phyloP scores from a whole-genome alignment of 2,329 filamentous ascomycete genomes.

The Cladosporium sp. region DNA sequence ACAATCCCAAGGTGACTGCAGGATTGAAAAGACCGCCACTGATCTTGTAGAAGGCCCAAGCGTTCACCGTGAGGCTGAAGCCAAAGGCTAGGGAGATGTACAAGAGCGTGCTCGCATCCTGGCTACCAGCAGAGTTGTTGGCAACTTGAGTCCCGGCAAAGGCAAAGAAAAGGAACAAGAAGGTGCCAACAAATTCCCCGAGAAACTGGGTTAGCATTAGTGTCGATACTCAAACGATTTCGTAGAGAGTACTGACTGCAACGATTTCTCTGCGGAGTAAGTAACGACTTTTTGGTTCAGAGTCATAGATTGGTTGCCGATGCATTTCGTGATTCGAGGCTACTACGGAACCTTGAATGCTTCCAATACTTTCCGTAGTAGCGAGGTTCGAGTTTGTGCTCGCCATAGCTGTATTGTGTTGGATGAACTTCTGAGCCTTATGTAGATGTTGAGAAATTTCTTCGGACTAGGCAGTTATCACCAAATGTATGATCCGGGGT shows the following conservation, averaged over 20 bases:
- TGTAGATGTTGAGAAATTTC: too few relatives aligned
- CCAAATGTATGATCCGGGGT: background rate
- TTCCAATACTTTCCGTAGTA: background rate
- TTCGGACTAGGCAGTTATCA: too few relatives aligned
- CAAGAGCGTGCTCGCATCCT: slow-evolving; percentile 19
- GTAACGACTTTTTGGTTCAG: background rate
- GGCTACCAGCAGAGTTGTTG: background rate
- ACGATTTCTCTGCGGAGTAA: background rate
- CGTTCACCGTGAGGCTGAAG: slow-evolving; percentile 26
- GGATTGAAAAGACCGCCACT: slow-evolving; percentile 28
- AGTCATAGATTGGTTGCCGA: background rate
- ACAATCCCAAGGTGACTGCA: slow-evolving; percentile 29
- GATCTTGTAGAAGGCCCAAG: slow-evolving; percentile 27
- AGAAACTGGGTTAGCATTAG: background rate
- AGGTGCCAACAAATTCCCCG: slow-evolving; percentile 33
- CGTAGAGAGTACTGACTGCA: background rate
- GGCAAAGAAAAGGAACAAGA: slow-evolving; percentile 33
- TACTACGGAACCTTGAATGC: background rate
- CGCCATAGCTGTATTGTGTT: background rate
- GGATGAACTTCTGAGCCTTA: background rate
- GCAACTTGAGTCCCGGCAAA: slow-evolving; percentile 18
- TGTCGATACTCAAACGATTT: background rate
- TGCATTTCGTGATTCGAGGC: background rate
- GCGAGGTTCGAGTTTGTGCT: background rate
- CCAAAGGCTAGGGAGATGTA: slow-evolving; percentile 28